phyloP scores from a whole-genome alignment of 306 rosid species.

The Acacia confusa region DNA sequence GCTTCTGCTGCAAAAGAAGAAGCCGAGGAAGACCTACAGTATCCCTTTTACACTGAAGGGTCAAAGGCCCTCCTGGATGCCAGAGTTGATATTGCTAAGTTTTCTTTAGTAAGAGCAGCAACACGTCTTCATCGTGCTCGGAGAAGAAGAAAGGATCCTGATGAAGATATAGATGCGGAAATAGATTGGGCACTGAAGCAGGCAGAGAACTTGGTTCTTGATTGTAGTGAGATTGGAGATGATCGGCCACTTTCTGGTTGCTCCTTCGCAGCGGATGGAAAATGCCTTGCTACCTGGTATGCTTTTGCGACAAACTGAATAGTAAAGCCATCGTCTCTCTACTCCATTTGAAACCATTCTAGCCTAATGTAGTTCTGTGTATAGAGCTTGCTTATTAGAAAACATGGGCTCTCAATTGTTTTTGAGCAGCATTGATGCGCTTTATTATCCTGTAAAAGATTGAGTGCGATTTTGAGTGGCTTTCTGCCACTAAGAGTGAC shows the following conservation, averaged over 20 bases:
- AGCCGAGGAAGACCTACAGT: constrained; percentile 70
- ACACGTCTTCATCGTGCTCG: constrained; percentile 70
- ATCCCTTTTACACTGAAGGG: constrained; percentile 90
- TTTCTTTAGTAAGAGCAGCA: constrained; percentile 65
- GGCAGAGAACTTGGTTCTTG: constrained; percentile 71
- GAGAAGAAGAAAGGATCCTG: constrained; percentile 90
- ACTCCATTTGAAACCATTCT: constrained; percentile 19
- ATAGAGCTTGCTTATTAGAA: background rate
- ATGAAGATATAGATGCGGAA: constrained; percentile 89
- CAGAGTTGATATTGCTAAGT: constrained; percentile 70
- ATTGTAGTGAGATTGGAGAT: constrained; percentile 93
- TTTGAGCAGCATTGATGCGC: background rate
- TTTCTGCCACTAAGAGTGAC: background rate
- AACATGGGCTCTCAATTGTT: background rate
- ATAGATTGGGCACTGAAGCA: constrained; percentile 75
- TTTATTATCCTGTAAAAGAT: background rate
- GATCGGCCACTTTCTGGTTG: constrained; percentile 93
- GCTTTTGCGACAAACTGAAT: constrained; percentile 13
- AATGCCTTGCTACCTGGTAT: constrained; percentile 79
- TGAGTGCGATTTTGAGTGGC: background rate
- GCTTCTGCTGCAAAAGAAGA: constrained; percentile 63
- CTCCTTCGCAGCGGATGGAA: constrained; percentile 78
- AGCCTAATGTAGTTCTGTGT: background rate
- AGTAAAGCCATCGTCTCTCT: background rate
- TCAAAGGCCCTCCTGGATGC: constrained; percentile 66